Evolutionary conservation across 495 filamentous ascomycete species (phyloP).

Genomic region (Viridothelium virens): DNA sequence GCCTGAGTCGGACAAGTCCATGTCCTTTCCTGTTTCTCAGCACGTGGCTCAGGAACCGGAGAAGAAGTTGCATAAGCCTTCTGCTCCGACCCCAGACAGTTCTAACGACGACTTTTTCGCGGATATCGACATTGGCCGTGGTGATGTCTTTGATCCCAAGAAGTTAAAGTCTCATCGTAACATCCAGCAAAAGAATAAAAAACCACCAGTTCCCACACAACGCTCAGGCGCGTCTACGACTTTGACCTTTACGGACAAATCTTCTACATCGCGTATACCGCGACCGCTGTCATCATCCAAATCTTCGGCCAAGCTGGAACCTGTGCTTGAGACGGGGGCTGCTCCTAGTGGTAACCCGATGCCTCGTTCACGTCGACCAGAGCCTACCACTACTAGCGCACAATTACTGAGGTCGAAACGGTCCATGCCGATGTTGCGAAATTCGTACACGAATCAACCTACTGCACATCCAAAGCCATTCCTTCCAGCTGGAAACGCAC

Average conservation of each 20-base stretch:
- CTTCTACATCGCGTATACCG: slow-evolving; percentile 40
- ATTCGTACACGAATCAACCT: slow-evolving; percentile 32
- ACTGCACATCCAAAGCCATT: slow-evolving; percentile 59
- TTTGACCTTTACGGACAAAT: slow-evolving; percentile 81
- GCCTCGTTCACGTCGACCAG: slow-evolving; percentile 41
- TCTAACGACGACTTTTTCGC: slow-evolving; percentile 78
- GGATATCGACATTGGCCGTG: slow-evolving; percentile 79
- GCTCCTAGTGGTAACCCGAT: slow-evolving; percentile 57
- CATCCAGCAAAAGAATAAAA: slow-evolving; percentile 68
- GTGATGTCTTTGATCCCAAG: slow-evolving; percentile 66
- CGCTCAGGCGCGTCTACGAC: slow-evolving; percentile 61
- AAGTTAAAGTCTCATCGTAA: slow-evolving; percentile 89
- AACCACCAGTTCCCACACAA: slow-evolving; percentile 39
- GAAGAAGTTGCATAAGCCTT: slow-evolving; percentile 32
- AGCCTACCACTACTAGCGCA: slow-evolving; percentile 61
- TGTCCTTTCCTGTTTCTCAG: not conserved
- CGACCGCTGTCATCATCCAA: slow-evolving; percentile 53
- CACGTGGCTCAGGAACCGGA: slow-evolving; percentile 22
- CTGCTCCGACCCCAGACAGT: slow-evolving; percentile 15
- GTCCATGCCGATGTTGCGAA: slow-evolving; percentile 74
- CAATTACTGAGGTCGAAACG: slow-evolving; percentile 77
- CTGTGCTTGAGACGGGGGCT: slow-evolving; percentile 84
- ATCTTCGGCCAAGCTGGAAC: slow-evolving; percentile 66
- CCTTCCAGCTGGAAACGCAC: slow-evolving; percentile 66
- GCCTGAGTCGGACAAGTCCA: slow-evolving; percentile 39